phyloP scores from a whole-genome alignment of 2,329 filamentous ascomycete species.

The Salinomyces thailandicus region DNA sequence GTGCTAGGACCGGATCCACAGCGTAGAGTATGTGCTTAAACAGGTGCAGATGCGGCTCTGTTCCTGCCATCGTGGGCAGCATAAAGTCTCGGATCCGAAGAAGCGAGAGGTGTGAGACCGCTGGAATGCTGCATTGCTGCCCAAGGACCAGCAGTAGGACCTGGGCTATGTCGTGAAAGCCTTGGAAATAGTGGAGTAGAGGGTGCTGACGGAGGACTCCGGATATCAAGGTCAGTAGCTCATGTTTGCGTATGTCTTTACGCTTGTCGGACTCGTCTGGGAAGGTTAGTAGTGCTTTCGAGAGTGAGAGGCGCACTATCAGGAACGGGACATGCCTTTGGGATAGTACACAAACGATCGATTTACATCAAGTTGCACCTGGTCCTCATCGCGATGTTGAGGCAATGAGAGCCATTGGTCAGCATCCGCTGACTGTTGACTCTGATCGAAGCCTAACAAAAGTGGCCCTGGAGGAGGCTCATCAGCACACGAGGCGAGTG shows the following conservation, averaged over 20 bases:
- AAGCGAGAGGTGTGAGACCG: slow-evolving; percentile 71
- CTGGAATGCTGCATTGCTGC: slow-evolving; percentile 46
- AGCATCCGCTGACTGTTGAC: slow-evolving; percentile 9
- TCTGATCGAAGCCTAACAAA: slow-evolving; percentile 32
- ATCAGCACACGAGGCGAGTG: slow-evolving; percentile 4
- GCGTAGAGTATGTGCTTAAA: slow-evolving; percentile 69
- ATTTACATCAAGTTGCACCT: slow-evolving; percentile 86
- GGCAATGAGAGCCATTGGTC: slow-evolving; percentile 52
- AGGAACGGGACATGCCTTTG: slow-evolving; percentile 47
- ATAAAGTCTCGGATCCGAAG: slow-evolving; percentile 95
- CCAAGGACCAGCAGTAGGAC: slow-evolving; percentile 82
- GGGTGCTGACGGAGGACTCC: slow-evolving; percentile 71
- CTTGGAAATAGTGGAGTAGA: slow-evolving; percentile 90
- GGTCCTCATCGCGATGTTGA: slow-evolving; percentile 75
- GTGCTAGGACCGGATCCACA: slow-evolving; percentile 60
- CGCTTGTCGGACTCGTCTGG: slow-evolving; percentile 59
- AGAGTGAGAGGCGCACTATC: background rate
- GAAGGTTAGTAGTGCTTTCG: slow-evolving; percentile 6
- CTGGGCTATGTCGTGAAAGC: slow-evolving; percentile 97
- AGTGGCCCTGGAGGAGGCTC: slow-evolving; percentile 49
- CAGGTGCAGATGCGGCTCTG: slow-evolving; percentile 73
- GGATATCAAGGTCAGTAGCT: slow-evolving; percentile 71
- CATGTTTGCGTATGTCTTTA: slow-evolving; percentile 58
- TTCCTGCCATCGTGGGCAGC: slow-evolving; percentile 75
- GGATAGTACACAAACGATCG: slow-evolving; percentile 98